Evolutionary conservation across 2,329 filamentous ascomycete genomes (phyloP).

Genomic region (Drechslerella coelobrocha): DNA sequence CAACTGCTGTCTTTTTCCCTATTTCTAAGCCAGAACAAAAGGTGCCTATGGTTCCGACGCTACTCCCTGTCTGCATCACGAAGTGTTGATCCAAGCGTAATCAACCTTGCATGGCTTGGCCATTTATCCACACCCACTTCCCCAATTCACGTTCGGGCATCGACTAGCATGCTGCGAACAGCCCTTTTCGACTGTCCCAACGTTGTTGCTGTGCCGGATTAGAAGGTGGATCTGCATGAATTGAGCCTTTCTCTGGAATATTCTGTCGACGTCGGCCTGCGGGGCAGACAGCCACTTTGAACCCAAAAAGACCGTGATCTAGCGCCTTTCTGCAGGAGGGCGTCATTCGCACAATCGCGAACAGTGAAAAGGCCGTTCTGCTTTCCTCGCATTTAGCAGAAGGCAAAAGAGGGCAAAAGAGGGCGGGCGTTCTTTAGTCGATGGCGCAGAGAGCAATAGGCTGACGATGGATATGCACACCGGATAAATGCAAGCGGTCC

Average conservation of each 20-base stretch:
- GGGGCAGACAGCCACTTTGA: conserved; percentile 12
- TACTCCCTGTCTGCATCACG: conserved; percentile 35
- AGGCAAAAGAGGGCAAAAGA: conserved; percentile 2
- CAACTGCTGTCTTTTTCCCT: conserved; percentile 21
- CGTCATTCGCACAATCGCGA: no score
- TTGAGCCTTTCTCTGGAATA: conserved; percentile 30
- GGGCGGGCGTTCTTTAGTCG: conserved; percentile 1
- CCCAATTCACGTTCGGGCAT: conserved; percentile 34
- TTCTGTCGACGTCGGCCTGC: conserved; percentile 18
- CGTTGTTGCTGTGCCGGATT: conserved; percentile 14
- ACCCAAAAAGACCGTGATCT: background rate
- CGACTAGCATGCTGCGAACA: conserved; percentile 31
- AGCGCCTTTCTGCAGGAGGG: no score
- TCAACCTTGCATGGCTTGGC: conserved; percentile 50
- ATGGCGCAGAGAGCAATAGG: conserved; percentile 24
- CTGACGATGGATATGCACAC: conserved; percentile 39
- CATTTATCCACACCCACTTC: conserved; percentile 48
- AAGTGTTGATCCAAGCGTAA: conserved; percentile 48
- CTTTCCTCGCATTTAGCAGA: background rate
- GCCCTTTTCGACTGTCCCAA: conserved; percentile 13
- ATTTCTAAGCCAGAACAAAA: conserved; percentile 39
- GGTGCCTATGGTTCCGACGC: conserved; percentile 9
- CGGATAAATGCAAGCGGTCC: conserved; percentile 39
- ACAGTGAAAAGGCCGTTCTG: conserved; percentile 6
- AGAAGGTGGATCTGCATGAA: conserved; percentile 31